These are phyloP conservation scores for Rauvolfia tetraphylla DNA, from an alignment of 257 asterid genomes.

Conservation along the genomic window DNA sequence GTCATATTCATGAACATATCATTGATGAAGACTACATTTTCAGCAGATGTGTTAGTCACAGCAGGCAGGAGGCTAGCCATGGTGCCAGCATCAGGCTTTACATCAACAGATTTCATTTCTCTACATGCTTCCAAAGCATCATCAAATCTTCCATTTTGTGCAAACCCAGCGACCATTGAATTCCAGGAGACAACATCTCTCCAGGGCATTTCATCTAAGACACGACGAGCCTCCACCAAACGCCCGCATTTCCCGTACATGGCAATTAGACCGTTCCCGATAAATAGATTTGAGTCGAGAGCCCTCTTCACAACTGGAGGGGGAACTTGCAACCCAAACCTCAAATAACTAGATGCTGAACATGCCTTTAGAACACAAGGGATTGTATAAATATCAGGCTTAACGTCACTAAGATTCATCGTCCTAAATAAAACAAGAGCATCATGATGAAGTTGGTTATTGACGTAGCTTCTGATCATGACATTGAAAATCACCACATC, in stretches of 20 bases:
- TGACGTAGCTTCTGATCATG: conserved; percentile 82
- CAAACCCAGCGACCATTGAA: conserved; percentile 69
- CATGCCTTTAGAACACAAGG: conserved; percentile 84
- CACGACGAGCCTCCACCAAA: conserved; percentile 53
- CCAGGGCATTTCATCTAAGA: conserved; percentile 54
- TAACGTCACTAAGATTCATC: conserved; percentile 37
- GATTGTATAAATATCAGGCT: conserved; percentile 74
- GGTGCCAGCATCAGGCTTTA: conserved; percentile 68
- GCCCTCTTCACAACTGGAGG: conserved; percentile 53
- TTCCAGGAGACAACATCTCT: conserved; percentile 86
- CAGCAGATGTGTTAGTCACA: conserved; percentile 52
- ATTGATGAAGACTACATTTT: conserved; percentile 57
- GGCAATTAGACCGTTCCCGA: conserved; percentile 73
- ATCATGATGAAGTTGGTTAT: conserved; percentile 45
- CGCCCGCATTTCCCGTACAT: conserved; percentile 88
- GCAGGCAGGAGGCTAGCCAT: conserved; percentile 95
- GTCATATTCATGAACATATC: conserved; percentile 57
- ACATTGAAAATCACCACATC: conserved; percentile 56
- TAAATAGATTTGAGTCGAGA: conserved; percentile 54
- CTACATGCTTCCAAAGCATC: conserved; percentile 66
- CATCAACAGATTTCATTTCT: conserved; percentile 55
- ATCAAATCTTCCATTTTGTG: conserved; percentile 64
- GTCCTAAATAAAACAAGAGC: conserved; percentile 54
- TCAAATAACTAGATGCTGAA: conserved; percentile 45
- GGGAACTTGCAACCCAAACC: conserved; percentile 64